phyloP scores from a whole-genome alignment of 176 grass and related monocot species.

The Aegilops bicornis region DNA sequence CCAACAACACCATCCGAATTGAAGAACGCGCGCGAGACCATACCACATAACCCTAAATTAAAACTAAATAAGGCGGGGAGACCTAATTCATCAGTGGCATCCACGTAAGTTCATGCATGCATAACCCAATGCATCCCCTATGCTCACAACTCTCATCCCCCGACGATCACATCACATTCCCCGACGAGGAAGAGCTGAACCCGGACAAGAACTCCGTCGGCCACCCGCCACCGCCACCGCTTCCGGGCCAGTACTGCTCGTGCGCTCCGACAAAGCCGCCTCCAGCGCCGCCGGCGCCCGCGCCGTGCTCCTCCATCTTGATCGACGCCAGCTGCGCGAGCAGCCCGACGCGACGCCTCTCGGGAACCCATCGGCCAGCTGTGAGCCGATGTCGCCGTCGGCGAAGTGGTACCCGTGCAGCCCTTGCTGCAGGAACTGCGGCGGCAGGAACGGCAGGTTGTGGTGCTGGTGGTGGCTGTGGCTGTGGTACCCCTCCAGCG shows the following conservation, averaged over 20 bases:
- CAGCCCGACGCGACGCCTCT: slow-evolving; percentile 65
- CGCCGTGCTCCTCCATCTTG: slow-evolving; percentile 87
- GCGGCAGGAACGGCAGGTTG: slow-evolving; percentile 30
- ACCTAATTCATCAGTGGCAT: slow-evolving; percentile 22
- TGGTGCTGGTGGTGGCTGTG: slow-evolving; percentile 39
- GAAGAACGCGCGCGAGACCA: slow-evolving; percentile 24
- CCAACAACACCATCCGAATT: slow-evolving; percentile 24
- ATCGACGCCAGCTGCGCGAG: slow-evolving; percentile 85
- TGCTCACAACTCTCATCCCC: slow-evolving; percentile 57
- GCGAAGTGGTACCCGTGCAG: slow-evolving; percentile 51
- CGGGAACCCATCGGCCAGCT: slow-evolving; percentile 45
- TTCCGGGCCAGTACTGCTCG: slow-evolving; percentile 67
- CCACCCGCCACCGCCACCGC: slow-evolving; percentile 48
- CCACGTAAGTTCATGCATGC: not conserved
- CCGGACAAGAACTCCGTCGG: slow-evolving; percentile 66
- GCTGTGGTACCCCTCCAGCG: slow-evolving; percentile 59
- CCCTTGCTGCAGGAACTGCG: slow-evolving; percentile 43
- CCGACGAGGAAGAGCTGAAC: slow-evolving; percentile 82
- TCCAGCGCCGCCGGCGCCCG: not conserved
- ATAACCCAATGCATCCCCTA: slow-evolving; percentile 5
- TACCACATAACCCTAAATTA: slow-evolving; percentile 32
- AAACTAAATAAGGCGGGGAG: slow-evolving; percentile 14
- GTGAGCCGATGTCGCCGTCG: slow-evolving; percentile 36
- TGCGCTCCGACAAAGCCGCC: slow-evolving; percentile 36
- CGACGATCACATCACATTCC: slow-evolving; percentile 76